Evolutionary conservation across 352 stramenopile genomes (phyloP), one percentile per base, ranked within the genome.

Genomic region (Blastocystis sp.): DNA sequence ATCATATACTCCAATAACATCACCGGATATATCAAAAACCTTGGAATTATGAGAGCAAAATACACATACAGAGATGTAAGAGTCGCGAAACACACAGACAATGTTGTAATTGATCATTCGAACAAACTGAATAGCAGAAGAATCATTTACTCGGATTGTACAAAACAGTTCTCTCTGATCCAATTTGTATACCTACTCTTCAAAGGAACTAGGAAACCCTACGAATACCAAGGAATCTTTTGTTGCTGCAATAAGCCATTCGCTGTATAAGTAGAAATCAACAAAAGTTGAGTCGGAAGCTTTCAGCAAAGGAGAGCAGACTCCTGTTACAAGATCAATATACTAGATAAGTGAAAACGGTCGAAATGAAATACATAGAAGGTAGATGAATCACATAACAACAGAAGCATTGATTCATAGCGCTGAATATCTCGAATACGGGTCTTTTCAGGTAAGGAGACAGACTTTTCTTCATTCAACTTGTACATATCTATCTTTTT

Each of bases 91-190:
- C 22, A 84, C 35, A 84, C 51, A 68, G 2, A 84, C 11, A 30
- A 84, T 64, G 30, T 60, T 58, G 53, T 66, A 84, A 69, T 69
- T 48, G 19, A 60, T 40, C 53, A 84, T 51, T 33, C 33, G 33
- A 7, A 68, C 53, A 64, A 15, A 9, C 5, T 15, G 30, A 2
- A 84, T 27, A 7, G 19, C 13, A 33, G 15, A 27, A 53, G 27
- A 19, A 2, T 66, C 53, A 44, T 30, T 53, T n/a, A 64, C 17
- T 9, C 24, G 4, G 53, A 84, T 69, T 22, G 51, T 42, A 37
- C 51, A 84, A 84, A 84, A 84, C 6, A 66, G 19, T 24, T 68
- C 73, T 42, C 51, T 58, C 15, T 51, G 58, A 27, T 37, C 73
- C n/a, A 84, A 6, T 33, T 69, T 33, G 48, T 51, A 84, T 27